A percentile compares a stretch with the other conserved stretches of the same genome.
Conservation (phyloP, 2,329 filamentous ascomycete species). For the Coniochaeta ligniaria region DNA sequence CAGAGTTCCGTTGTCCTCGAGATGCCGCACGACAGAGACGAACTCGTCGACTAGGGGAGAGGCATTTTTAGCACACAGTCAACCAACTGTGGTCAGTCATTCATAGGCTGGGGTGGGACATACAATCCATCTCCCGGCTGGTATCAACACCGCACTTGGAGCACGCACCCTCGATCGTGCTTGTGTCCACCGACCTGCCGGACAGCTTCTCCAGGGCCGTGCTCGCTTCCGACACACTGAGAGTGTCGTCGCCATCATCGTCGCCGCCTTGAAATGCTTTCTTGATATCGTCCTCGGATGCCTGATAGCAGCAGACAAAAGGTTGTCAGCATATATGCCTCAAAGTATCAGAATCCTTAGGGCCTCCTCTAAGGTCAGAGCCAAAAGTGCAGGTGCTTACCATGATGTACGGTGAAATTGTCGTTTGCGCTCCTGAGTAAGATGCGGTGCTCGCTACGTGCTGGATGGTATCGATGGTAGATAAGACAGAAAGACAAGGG, state of each 20-base stretch:
- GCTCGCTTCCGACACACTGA: slow-evolving; percentile 8
- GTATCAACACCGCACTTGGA: slow-evolving; percentile 5
- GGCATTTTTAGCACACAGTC: neutral
- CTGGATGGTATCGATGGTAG: neutral
- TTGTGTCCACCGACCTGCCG: slow-evolving; percentile 4
- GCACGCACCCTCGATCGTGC: slow-evolving; percentile 5
- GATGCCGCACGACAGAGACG: neutral
- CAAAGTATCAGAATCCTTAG: neutral
- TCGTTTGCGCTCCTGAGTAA: too few relatives aligned
- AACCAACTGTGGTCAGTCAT: neutral
- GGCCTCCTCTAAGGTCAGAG: too few relatives aligned
- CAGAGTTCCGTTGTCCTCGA: neutral
- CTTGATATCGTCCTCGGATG: slow-evolving; percentile 7
- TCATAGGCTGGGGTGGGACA: neutral
- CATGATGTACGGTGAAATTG: too few relatives aligned
- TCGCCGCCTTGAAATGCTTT: slow-evolving; percentile 8
- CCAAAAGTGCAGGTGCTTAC: too few relatives aligned
- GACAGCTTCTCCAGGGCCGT: slow-evolving; percentile 7
- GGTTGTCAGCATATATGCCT: neutral
- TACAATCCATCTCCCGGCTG: slow-evolving; percentile 9
- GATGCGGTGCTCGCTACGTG: neutral
- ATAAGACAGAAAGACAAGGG: neutral
- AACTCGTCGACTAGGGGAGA: neutral
- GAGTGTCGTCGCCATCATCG: slow-evolving; percentile 9
- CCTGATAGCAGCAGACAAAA: neutral